Percentiles rank a stretch among this genome's conserved stretches.
Conservation (phyloP, 768 basidiomycete species). For the Mycena vitilis region DNA sequence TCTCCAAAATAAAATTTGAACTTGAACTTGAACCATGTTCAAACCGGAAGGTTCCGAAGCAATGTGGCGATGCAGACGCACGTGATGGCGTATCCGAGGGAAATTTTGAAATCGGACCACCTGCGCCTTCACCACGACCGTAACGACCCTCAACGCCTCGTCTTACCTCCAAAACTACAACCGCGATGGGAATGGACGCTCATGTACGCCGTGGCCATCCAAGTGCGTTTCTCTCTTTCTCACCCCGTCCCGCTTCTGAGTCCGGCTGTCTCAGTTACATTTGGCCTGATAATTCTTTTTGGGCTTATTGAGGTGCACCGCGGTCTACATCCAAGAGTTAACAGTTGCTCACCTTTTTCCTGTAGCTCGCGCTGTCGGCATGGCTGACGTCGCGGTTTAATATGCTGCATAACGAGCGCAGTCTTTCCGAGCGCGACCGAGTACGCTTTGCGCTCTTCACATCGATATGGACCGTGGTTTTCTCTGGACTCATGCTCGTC, state of each 20-base stretch:
- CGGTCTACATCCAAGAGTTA: too few species aligned
- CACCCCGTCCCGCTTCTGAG: conserved; percentile 18
- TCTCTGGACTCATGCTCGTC: conserved; percentile 61
- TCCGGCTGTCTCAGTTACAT: conserved; percentile 53
- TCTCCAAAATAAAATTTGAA: too few species aligned
- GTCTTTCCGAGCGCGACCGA: conserved; percentile 64
- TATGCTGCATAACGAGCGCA: conserved; percentile 64
- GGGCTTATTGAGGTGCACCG: conserved; percentile 73
- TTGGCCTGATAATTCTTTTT: conserved; percentile 67
- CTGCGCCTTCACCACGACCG: conserved; percentile 3
- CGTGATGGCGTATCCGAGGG: background rate
- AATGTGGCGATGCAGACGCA: background rate
- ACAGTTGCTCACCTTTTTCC: background rate
- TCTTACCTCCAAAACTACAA: background rate
- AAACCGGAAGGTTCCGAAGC: background rate
- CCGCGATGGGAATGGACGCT: conserved; percentile 46
- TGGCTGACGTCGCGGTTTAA: conserved; percentile 78
- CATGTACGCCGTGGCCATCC: conserved; percentile 67
- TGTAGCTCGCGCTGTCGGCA: conserved; percentile 75
- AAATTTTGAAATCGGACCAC: conserved; percentile 26
- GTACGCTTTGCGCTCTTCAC: conserved; percentile 76
- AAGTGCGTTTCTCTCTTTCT: conserved; percentile 49
- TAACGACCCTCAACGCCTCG: conserved; percentile 19
- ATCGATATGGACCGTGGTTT: conserved; percentile 76
- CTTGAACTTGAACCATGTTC: too few species aligned